These are phyloP conservation scores for Astrothelium macrocarpum DNA, from an alignment of 495 filamentous ascomycete species.

Conservation along the genomic window DNA sequence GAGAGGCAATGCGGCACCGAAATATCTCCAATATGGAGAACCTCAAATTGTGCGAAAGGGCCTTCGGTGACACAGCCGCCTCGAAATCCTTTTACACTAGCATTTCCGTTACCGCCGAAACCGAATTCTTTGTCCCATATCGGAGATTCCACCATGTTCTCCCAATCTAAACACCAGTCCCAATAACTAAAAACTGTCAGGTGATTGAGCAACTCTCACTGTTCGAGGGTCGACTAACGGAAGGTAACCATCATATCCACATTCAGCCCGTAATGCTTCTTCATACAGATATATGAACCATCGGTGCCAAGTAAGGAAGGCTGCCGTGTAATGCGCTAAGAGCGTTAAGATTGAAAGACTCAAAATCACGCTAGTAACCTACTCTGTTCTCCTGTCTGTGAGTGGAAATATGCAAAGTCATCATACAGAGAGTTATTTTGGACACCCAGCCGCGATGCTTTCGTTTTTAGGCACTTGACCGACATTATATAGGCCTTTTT, in stretches of 20 bases:
- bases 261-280: constrained; percentile 9
- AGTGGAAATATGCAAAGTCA: constrained; percentile 15
- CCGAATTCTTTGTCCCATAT: constrained; percentile 9
- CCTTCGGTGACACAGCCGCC: constrained; percentile 20
- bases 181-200: constrained; percentile 10
- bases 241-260: constrained; percentile 9
- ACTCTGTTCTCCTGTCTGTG: background rate
- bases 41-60: constrained; percentile 16
- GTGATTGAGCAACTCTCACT: no score
- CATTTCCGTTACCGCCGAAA: constrained; percentile 8
- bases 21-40: constrained; percentile 12
- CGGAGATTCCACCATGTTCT: constrained; percentile 7
- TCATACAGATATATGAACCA: constrained; percentile 19
- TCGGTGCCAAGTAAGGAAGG: constrained; percentile 17
- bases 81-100: constrained; percentile 3
- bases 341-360: background rate
- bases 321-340: no score
- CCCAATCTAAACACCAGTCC: constrained; percentile 16
- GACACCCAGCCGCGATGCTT: constrained; percentile 7
- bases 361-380: background rate
- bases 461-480: constrained; percentile 13
- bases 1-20: constrained; percentile 20
- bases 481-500: constrained; percentile 13
- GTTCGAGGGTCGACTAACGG: no score
- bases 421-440: constrained; percentile 16